These are phyloP conservation scores for Colletotrichum tropicicola DNA, from an alignment of 2,329 filamentous ascomycete species.

Conservation along the genomic window DNA sequence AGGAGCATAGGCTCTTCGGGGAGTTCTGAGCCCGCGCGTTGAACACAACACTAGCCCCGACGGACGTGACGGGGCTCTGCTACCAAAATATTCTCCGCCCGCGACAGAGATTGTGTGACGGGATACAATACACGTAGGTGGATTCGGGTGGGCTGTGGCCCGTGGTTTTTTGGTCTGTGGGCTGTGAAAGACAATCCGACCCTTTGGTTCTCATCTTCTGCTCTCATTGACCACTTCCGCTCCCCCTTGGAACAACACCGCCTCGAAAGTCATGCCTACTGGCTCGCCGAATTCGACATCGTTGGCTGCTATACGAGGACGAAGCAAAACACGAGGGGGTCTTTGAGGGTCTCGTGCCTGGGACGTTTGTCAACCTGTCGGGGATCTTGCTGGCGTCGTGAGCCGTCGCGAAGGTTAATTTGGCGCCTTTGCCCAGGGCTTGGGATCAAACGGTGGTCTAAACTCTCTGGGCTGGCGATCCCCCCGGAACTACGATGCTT, in stretches of 20 bases:
- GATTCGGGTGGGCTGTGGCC: slow-evolving; percentile 12
- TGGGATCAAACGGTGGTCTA: slow-evolving; percentile 28
- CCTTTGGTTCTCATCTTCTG: background rate
- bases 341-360: background rate
- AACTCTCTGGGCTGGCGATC: slow-evolving; percentile 17
- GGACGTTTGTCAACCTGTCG: background rate
- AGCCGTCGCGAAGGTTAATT: slow-evolving; percentile 19
- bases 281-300: no score
- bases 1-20: slow-evolving; percentile 28
- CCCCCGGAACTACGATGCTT: slow-evolving; percentile 6
- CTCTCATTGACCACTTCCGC: background rate
- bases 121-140: slow-evolving; percentile 9
- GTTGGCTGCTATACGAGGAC: no score
- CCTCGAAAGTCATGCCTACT: no score
- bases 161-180: background rate
- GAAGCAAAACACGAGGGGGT: background rate
- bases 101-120: slow-evolving; percentile 29
- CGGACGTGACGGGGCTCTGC: slow-evolving; percentile 24
- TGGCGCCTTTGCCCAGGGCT: slow-evolving; percentile 4
- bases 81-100: slow-evolving; percentile 31
- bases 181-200: background rate
- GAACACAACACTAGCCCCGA: slow-evolving; percentile 25
- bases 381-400: slow-evolving; percentile 17
- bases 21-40: slow-evolving; percentile 27
- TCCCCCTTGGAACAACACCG: background rate